Percentiles rank a stretch among this genome's conserved stretches.
Conservation (phyloP, 805 yeast species). For the Zygosaccharomyces lentus region DNA sequence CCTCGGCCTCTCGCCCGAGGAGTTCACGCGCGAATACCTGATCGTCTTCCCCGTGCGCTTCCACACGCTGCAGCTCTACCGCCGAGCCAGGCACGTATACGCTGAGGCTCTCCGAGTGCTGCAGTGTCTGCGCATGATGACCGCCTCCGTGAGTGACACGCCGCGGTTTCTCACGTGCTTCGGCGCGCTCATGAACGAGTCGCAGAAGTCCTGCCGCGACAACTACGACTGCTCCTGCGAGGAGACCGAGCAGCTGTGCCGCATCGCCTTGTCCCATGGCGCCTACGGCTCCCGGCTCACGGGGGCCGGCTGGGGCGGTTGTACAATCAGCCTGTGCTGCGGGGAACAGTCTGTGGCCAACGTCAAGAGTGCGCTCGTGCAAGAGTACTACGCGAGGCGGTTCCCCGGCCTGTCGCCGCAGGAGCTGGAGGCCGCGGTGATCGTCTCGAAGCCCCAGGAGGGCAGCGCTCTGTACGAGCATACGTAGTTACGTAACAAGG, state of each 20-base stretch:
- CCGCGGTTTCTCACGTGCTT: constrained; percentile 39
- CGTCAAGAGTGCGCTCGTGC: constrained; percentile 44
- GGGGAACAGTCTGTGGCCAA: constrained; percentile 27
- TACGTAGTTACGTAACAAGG: not conserved
- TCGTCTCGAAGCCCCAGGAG: constrained; percentile 51
- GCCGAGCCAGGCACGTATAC: constrained; percentile 59
- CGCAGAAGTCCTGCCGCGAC: constrained; percentile 50
- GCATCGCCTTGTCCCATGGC: constrained; percentile 52
- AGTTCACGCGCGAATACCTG: constrained; percentile 45
- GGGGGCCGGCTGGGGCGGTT: constrained; percentile 80
- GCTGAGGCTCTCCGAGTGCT: constrained; percentile 58
- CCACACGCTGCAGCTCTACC: constrained; percentile 50
- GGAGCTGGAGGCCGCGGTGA: constrained; percentile 48
- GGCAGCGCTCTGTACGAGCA: constrained; percentile 40
- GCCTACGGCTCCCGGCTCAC: constrained; percentile 66
- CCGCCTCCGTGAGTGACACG: constrained; percentile 21
- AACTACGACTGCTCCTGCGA: constrained; percentile 53
- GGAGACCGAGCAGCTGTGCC: constrained; percentile 50
- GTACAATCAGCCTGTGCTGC: constrained; percentile 58
- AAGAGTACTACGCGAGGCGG: constrained; percentile 47
- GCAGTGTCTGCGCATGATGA: constrained; percentile 43
- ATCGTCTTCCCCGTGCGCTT: constrained; percentile 54
- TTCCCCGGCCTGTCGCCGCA: constrained; percentile 47
- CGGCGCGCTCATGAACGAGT: constrained; percentile 55
- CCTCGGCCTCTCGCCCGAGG: constrained; percentile 41